These are phyloP conservation scores for Parathielavia hyrcaniae DNA, from an alignment of 495 filamentous ascomycete genomes.

Conservation along the genomic window DNA sequence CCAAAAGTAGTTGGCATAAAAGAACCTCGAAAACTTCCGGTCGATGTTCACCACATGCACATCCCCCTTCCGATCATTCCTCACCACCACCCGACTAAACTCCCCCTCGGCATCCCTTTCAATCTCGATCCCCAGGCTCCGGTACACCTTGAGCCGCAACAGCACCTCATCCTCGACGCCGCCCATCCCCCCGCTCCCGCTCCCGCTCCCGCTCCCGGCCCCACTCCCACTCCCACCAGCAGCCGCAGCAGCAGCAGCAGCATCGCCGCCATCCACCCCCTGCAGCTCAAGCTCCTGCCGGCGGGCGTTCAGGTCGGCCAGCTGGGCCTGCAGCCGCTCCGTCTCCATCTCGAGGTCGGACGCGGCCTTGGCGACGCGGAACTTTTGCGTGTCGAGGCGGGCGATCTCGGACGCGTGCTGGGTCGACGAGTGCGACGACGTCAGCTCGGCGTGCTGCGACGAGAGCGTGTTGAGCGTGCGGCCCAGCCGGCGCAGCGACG, in stretches of 20 bases:
- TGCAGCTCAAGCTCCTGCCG: constrained; percentile 80
- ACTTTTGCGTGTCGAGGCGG: constrained; percentile 86
- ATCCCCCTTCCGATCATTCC: constrained; percentile 81
- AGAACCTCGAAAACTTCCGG: constrained; percentile 80
- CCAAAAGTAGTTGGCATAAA: constrained; percentile 97
- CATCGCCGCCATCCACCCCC: constrained; percentile 56
- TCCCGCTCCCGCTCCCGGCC: no score
- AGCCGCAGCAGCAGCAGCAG: constrained; percentile 10
- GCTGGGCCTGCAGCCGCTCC: constrained; percentile 75
- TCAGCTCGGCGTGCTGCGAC: constrained; percentile 63
- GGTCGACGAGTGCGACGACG: constrained; percentile 61
- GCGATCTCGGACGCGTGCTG: constrained; percentile 76
- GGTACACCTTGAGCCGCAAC: constrained; percentile 83
- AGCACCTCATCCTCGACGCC: constrained; percentile 48
- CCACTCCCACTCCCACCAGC: constrained; percentile 25
- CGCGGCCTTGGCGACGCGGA: constrained; percentile 81
- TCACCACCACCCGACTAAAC: constrained; percentile 78
- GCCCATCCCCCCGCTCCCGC: constrained; percentile 34
- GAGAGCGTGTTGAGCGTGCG: constrained; percentile 63
- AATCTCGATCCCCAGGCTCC: constrained; percentile 83
- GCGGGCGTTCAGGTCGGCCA: constrained; percentile 65
- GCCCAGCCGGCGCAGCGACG: constrained; percentile 64
- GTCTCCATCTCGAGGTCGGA: constrained; percentile 87
- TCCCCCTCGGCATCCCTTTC: constrained; percentile 69
- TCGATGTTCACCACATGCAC: constrained; percentile 94